These are phyloP conservation scores for Apiospora rasikravindrae DNA, from an alignment of 2,329 filamentous ascomycete species.

Conservation along the genomic window DNA sequence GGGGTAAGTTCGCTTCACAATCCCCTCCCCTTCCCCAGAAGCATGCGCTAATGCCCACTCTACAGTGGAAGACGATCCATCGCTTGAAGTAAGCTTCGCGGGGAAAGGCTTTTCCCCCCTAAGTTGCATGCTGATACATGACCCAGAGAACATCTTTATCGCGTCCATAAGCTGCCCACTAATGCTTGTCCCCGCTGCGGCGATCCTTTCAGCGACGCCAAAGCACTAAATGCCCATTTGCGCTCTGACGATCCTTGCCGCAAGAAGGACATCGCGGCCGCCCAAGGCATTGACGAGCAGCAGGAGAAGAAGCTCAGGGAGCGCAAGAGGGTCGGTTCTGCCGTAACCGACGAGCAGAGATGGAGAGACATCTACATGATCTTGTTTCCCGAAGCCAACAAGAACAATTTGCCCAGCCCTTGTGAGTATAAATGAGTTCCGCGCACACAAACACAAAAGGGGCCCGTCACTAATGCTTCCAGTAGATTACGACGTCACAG, in stretches of 20 bases:
- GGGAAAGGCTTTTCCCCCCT: background rate
- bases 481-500: constrained; percentile 34
- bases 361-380: constrained; percentile 40
- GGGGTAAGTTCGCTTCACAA: constrained; percentile 15
- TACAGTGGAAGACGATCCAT: constrained; percentile 34
- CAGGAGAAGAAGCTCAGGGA: constrained; percentile 36
- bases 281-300: constrained; percentile 36
- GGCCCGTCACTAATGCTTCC: constrained; percentile 24
- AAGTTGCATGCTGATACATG: background rate
- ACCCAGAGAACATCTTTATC: constrained; percentile 37
- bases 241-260: constrained; percentile 36
- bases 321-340: constrained; percentile 33
- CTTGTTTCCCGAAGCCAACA: constrained; percentile 36
- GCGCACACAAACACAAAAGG: background rate
- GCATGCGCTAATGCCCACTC: background rate
- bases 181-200: constrained; percentile 36
- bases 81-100: constrained; percentile 35
- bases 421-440: constrained; percentile 29
- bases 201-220: constrained; percentile 31
- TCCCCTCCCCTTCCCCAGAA: background rate
- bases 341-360: constrained; percentile 35
- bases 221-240: constrained; percentile 34
- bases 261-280: constrained; percentile 30
- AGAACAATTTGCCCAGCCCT: constrained; percentile 35
- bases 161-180: constrained; percentile 35